These are phyloP conservation scores for Rosa persica DNA, from an alignment of 306 rosid species.

Conservation along the genomic window DNA sequence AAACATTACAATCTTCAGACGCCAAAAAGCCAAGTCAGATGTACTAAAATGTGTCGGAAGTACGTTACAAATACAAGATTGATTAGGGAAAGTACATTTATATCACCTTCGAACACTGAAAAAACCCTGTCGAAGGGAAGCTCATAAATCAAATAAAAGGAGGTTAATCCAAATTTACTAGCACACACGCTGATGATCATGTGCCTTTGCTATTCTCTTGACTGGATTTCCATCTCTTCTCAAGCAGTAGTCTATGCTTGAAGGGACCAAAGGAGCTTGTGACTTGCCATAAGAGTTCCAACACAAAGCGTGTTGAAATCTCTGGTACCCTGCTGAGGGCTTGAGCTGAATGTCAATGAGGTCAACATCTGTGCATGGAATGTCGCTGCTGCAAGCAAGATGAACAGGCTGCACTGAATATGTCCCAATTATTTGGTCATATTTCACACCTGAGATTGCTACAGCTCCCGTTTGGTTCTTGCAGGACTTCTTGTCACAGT, in stretches of 20 bases:
- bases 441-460: conserved; percentile 59
- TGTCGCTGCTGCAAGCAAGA: conserved; percentile 72
- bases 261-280: conserved; percentile 58
- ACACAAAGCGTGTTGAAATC: conserved; percentile 52
- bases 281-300: conserved; percentile 79
- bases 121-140: conserved; percentile 58
- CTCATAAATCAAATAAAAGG: conserved; percentile 9
- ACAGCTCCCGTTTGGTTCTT: conserved; percentile 71
- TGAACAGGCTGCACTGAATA: conserved; percentile 62
- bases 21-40: background rate
- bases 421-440: conserved; percentile 56
- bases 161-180: background rate
- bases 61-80: conserved; percentile 4
- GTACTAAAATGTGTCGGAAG: background rate
- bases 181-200: conserved; percentile 48
- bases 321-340: conserved; percentile 37
- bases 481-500: conserved; percentile 78
- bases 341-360: conserved; percentile 63
- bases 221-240: conserved; percentile 53
- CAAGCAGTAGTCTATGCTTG: conserved; percentile 75
- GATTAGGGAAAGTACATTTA: background rate
- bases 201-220: conserved; percentile 60
- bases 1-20: background rate
- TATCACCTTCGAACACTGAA: conserved; percentile 55
- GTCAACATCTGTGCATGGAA: conserved; percentile 80